These are phyloP conservation scores for Raffaelea arxii DNA, from an alignment of 2,329 filamentous ascomycete species.

Conservation along the genomic window DNA sequence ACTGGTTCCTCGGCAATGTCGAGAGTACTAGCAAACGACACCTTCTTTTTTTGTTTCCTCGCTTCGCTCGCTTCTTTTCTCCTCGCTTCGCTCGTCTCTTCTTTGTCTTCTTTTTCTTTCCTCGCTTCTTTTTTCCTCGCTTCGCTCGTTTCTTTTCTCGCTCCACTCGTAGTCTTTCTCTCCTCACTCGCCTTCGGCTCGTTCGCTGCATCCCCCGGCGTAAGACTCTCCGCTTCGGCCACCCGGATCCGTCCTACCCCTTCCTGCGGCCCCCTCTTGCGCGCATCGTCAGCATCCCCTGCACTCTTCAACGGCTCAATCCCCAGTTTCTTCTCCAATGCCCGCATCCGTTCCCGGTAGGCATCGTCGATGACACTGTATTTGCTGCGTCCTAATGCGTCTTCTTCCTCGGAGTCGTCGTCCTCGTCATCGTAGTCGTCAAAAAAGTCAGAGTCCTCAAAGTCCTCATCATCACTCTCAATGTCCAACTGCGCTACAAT, in stretches of 20 bases:
- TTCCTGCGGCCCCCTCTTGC: conserved; percentile 20
- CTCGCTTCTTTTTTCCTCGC: neutral
- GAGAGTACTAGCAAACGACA: conserved; percentile 67
- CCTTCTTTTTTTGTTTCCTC: conserved; percentile 63
- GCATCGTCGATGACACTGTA: conserved; percentile 58
- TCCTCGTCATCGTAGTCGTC: conserved; percentile 41
- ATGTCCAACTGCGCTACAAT: conserved; percentile 88
- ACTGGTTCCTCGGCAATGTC: conserved; percentile 53
- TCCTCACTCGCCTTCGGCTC: conserved; percentile 38
- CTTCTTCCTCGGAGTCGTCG: conserved; percentile 57
- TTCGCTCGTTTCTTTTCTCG: neutral
- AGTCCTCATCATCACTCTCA: conserved; percentile 45
- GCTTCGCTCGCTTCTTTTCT: too few relatives aligned
- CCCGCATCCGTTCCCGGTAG: conserved; percentile 74
- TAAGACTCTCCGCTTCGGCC: conserved; percentile 18
- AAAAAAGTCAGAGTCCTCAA: conserved; percentile 29
- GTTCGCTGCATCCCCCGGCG: neutral
- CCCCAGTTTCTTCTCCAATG: conserved; percentile 68
- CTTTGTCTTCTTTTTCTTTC: conserved; percentile 55
- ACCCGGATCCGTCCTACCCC: conserved; percentile 49
- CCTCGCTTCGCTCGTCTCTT: conserved; percentile 46
- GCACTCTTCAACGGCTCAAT: conserved; percentile 33
- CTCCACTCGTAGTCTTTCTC: conserved; percentile 53
- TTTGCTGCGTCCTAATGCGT: conserved; percentile 66
- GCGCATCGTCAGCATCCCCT: neutral